Conservation (phyloP, 352 stramenopile genomes). For the Stramenopiles sp. region DNA sequence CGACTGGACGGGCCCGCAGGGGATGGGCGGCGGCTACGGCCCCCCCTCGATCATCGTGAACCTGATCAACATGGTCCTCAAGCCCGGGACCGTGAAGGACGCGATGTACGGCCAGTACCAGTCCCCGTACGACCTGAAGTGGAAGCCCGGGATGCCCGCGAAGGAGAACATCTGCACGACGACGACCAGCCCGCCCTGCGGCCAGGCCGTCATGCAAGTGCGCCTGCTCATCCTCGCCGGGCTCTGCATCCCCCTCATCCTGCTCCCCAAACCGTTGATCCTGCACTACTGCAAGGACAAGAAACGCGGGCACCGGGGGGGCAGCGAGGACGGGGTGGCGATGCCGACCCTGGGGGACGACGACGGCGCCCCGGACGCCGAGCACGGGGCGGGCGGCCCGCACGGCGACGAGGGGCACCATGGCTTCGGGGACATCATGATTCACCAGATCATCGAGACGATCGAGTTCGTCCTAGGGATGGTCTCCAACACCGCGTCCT, state of each 20-base stretch:
- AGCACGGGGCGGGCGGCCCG: slow-evolving; percentile 23
- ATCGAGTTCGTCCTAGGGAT: slow-evolving; percentile 99
- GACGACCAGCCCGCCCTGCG: slow-evolving; percentile 29
- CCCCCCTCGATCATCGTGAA: slow-evolving; percentile 92
- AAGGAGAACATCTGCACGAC: not conserved
- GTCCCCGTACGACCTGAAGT: no score
- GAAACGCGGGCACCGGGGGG: not conserved
- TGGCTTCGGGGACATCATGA: slow-evolving; percentile 87
- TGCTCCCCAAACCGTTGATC: slow-evolving; percentile 79
- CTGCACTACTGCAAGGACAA: slow-evolving; percentile 34
- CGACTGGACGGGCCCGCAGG: slow-evolving; percentile 82
- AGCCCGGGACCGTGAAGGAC: slow-evolving; percentile 38
- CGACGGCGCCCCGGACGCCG: slow-evolving; percentile 29
- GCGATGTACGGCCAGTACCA: not conserved
- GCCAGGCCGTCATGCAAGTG: slow-evolving; percentile 60
- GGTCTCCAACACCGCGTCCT: slow-evolving; percentile 97
- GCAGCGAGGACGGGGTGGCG: not conserved
- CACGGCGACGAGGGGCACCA: slow-evolving; percentile 54
- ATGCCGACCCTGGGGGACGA: slow-evolving; percentile 19
- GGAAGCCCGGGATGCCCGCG: not conserved
- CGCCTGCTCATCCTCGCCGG: slow-evolving; percentile 72
- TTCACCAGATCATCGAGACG: slow-evolving; percentile 97
- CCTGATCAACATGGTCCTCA: slow-evolving; percentile 94
- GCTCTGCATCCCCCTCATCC: slow-evolving; percentile 81
- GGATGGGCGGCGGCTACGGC: slow-evolving; percentile 73